Conservation (phyloP, 257 asterid species). For the Solanum tacnaense region DNA sequence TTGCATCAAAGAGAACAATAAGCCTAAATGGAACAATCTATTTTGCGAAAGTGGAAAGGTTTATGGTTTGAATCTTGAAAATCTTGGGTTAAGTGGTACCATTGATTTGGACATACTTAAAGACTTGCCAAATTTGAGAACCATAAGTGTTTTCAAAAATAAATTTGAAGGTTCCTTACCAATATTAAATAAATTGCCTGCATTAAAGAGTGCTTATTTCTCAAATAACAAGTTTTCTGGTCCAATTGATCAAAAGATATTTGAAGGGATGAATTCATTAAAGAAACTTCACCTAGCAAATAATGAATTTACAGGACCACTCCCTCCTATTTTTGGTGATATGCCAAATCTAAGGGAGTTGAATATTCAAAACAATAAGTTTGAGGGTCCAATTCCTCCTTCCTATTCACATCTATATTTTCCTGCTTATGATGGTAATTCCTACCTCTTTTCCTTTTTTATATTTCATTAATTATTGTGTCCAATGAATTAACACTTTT, state of each 20-base stretch:
- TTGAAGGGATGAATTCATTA: slow-evolving; percentile 46
- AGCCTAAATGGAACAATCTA: slow-evolving; percentile 30
- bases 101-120: slow-evolving; percentile 49
- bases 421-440: slow-evolving; percentile 42
- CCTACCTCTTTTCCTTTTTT: not conserved
- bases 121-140: slow-evolving; percentile 26
- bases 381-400: slow-evolving; percentile 57
- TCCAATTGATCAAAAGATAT: slow-evolving; percentile 24
- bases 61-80: slow-evolving; percentile 55
- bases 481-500: not conserved
- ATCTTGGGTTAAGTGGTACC: slow-evolving; percentile 49
- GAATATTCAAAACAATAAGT: slow-evolving; percentile 42
- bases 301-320: slow-evolving; percentile 43
- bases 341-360: slow-evolving; percentile 51
- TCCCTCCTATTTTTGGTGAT: slow-evolving; percentile 35
- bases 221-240: slow-evolving; percentile 54
- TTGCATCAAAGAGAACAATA: slow-evolving; percentile 15
- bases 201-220: slow-evolving; percentile 33
- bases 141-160: slow-evolving; percentile 54
- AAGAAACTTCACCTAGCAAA: slow-evolving; percentile 54
- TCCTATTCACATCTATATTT: slow-evolving; percentile 21
- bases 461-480: not conserved
- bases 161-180: slow-evolving; percentile 55
- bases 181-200: slow-evolving; percentile 17
- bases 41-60: slow-evolving; percentile 40